Base-by-base conservation (phyloP, 306 rosid genomes). In the Glycyrrhiza uralensis region DNA sequence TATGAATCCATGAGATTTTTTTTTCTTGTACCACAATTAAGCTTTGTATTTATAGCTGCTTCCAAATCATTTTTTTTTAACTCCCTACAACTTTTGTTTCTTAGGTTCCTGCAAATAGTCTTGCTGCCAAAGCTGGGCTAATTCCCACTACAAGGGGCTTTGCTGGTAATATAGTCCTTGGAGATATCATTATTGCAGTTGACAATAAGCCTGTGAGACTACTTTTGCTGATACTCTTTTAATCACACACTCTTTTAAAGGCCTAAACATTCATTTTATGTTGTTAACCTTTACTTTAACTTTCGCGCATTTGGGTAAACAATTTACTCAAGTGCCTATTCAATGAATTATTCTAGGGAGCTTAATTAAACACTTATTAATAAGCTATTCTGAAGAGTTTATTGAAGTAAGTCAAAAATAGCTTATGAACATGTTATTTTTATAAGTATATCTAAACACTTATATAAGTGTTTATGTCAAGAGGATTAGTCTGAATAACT, bases 101-200 rank as follows among this genome's bases (percentile, higher is more conserved):
- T 38, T 46, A 94, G 98, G 95, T 94, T 79, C 97, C 93, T n/a
- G 88, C 55, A 73, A 82, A 88, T 67, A 94, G 96, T 78, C 24
- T 83, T 75, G 97, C 99, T 52, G 90, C 95, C 3, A 86, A 85
- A 83, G 90, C 87, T 8, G 99, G 99, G 73, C 44, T 94, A 42
- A 85, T 76, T 65, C 90, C 99, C 58, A 94, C 97, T 13, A 82
- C 79, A 55, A 86, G 99, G 64, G 99, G 97, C 18, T 89, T 94
- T 74, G 92, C 97, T 9, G 97, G 99, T 23, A 91, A 85, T 61
- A 87, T 94, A 72, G 69, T 89, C 39, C 96, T 94, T 2, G 99
- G 97, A 66, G 97, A 94, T 72, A 84, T 94, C 83, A 79, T 91
- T 56, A 78, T 87, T 65, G 92, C 93, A 63, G 83, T 94, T 81